Conservation (phyloP, 495 filamentous ascomycete genomes). For the Rhypophila decipiens region DNA sequence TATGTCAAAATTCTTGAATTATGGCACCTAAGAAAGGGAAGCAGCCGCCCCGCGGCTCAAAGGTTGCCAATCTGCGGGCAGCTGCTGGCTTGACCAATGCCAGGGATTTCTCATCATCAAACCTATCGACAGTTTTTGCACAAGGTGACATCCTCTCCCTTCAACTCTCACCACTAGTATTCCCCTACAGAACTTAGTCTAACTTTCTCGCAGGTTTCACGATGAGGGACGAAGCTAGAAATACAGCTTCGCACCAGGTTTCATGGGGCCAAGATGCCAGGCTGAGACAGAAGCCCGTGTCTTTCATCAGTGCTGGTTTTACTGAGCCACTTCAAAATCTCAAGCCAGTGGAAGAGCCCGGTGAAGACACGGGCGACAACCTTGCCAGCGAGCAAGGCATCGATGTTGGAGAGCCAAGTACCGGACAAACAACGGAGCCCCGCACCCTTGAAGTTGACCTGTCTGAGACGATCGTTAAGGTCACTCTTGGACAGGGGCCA, state of each 20-base stretch:
- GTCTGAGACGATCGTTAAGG: too few species aligned
- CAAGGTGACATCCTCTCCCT: slow-evolving; percentile 9
- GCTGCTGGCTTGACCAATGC: neutral
- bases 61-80: slow-evolving; percentile 3
- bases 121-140: neutral
- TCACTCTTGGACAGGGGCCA: too few species aligned
- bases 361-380: too few species aligned
- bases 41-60: slow-evolving; percentile 11
- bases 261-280: slow-evolving; percentile 31
- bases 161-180: neutral
- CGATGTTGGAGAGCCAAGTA: neutral
- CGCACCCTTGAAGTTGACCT: neutral
- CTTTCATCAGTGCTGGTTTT: slow-evolving; percentile 68
- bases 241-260: slow-evolving; percentile 57
- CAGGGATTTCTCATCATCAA: slow-evolving; percentile 3
- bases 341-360: neutral
- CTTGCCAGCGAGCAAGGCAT: neutral
- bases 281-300: slow-evolving; percentile 50
- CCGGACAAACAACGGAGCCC: neutral
- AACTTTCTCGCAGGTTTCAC: slow-evolving; percentile 43
- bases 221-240: slow-evolving; percentile 69
- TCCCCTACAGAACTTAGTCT: slow-evolving; percentile 8
- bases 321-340: slow-evolving; percentile 42
- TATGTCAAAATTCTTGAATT: neutral
- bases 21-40: slow-evolving; percentile 17